Base-by-base conservation (phyloP, 225 moss, liverwort and hornwort genomes). In the Lunularia cruciata region DNA sequence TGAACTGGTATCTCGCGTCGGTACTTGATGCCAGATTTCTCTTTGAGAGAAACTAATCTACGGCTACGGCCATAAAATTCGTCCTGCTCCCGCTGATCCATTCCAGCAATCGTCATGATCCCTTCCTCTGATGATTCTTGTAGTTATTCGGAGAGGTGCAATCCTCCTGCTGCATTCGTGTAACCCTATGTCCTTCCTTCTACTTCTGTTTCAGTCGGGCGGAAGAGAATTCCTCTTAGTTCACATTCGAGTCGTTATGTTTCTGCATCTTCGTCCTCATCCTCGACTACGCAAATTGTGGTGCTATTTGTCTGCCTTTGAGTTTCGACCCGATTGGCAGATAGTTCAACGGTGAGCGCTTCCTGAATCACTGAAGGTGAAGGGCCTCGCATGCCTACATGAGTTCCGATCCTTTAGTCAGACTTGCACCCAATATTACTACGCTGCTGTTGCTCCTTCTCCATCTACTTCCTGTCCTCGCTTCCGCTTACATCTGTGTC, bases 241-340 rank as follows among this genome's bases (percentile, higher is more conserved):
- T n/a, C n/a, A n/a, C n/a, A n/a, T n/a, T n/a, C n/a, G n/a, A n/a
- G n/a, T n/a, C n/a, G n/a, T 34, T 35, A 60, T 11, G 3, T 60
- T 13, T 38, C 19, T 1, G 19, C 60, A 20, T 60, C 60, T 3
- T 60, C 60, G 23, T 60, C 60, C 23, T 60, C 60, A 60, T 38
- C 60, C 39, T 60, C 60, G 18, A 38, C 20, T 36, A 22, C 36
- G 37, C 60, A 37, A 22, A 36, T 60, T 6, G 36, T 60, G 20
- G 23, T 35, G 20, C 6, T 60, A 22, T 8, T 60, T 38, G 20
- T n/a, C 60, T 38, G 18, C 5, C 34, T 14, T 16, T 33, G 58
- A 38, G 15, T 38, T 20, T 23, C 10, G 18, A 4, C 60, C 38
- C 37, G 38, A 13, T 39, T 38, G 8, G 38, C 34, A 38, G 37